Conservation (phyloP, 1,139 yeast genomes). For the Lodderomyces parapsilosis region DNA sequence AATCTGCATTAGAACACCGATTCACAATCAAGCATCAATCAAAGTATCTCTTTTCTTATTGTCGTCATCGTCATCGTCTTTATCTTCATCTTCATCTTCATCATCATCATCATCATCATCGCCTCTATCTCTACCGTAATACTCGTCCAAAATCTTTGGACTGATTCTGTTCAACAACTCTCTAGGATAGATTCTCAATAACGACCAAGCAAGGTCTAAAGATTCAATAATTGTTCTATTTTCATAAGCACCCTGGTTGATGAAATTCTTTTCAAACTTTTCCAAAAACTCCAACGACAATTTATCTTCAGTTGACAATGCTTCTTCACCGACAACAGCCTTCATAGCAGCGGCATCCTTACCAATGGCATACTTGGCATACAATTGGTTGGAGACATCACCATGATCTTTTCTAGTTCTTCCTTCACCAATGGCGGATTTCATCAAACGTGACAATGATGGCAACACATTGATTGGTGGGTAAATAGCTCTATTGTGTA, state of each 20-base stretch:
- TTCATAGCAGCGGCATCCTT: conserved; percentile 99
- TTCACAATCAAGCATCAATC: conserved; percentile 43
- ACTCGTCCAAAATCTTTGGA: conserved; percentile 92
- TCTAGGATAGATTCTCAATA: conserved; percentile 97
- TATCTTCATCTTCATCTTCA: conserved; percentile 32
- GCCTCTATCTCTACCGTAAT: conserved; percentile 83
- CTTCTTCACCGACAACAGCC: conserved; percentile 99
- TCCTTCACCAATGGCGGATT: conserved; percentile 99
- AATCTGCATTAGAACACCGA: neutral
- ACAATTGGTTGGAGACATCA: conserved; percentile 97
- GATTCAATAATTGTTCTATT: conserved; percentile 92
- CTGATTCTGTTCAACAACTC: conserved; percentile 97
- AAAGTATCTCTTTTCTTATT: conserved; percentile 38
- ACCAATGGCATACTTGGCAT: conserved; percentile 99
- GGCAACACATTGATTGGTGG: conserved; percentile 99
- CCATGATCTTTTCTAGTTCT: conserved; percentile 99
- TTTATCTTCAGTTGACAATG: conserved; percentile 95
- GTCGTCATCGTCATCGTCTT: conserved; percentile 24
- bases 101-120: conserved; percentile 59
- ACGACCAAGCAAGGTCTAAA: conserved; percentile 96
- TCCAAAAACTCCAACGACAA: conserved; percentile 95
- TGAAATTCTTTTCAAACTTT: conserved; percentile 93
- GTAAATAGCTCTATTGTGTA: conserved; percentile 92
- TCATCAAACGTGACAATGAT: conserved; percentile 96
- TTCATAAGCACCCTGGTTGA: conserved; percentile 95